Evolutionary conservation across 805 yeast genomes (phyloP).

Genomic region (Hanseniaspora taiwanica): DNA sequence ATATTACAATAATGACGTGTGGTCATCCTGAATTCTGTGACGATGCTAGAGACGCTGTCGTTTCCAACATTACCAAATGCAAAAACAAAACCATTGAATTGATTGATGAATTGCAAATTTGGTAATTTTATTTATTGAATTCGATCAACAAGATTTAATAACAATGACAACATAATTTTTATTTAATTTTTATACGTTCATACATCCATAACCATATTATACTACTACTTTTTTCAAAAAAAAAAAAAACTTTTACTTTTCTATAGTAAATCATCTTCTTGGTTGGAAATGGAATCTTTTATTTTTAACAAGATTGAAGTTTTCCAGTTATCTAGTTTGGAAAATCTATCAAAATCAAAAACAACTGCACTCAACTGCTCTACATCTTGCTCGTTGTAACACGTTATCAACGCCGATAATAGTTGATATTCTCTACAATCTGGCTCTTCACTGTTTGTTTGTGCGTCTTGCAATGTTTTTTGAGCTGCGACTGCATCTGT

Average conservation of each 20-base stretch:
- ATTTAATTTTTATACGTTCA: no score
- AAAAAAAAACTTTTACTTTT: no score
- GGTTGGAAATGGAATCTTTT: slow-evolving; percentile 58
- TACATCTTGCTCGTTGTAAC: slow-evolving; percentile 69
- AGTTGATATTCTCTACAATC: slow-evolving; percentile 66
- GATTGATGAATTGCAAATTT: slow-evolving; percentile 44
- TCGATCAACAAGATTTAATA: no score
- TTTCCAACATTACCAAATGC: slow-evolving; percentile 18
- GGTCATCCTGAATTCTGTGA: slow-evolving; percentile 47
- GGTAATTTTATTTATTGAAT: slow-evolving; percentile 23
- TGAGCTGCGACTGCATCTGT: slow-evolving; percentile 81
- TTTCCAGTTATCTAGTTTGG: slow-evolving; percentile 83
- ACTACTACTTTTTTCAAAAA: no score
- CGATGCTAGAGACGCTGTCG: slow-evolving; percentile 32
- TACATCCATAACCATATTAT: no score
- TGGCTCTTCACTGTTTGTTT: slow-evolving; percentile 39
- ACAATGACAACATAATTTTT: no score
- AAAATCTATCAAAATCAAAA: slow-evolving; percentile 74
- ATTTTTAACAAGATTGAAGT: slow-evolving; percentile 72
- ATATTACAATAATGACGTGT: slow-evolving; percentile 39
- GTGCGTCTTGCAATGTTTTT: slow-evolving; percentile 50
- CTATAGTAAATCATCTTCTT: slow-evolving; percentile 38
- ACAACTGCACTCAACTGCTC: slow-evolving; percentile 63
- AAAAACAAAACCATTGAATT: slow-evolving; percentile 35
- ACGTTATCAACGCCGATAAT: slow-evolving; percentile 49